These are phyloP conservation scores for Xylaria longipes DNA, from an alignment of 495 filamentous ascomycete genomes.

Conservation along the genomic window DNA sequence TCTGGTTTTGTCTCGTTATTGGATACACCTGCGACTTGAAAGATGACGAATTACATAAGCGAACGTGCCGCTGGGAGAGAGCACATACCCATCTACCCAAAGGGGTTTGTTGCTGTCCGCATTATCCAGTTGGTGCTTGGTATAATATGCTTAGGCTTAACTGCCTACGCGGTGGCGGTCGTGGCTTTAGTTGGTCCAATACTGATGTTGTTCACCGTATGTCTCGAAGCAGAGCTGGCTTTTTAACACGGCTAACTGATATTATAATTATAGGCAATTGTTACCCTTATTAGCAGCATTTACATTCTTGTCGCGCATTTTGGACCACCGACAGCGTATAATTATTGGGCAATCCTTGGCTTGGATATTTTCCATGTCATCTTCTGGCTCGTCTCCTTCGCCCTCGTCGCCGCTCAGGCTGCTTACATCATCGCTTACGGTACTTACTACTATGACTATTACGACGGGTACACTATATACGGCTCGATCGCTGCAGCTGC, in stretches of 20 bases:
- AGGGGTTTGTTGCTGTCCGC: conserved; percentile 62
- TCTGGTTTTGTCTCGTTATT: neutral
- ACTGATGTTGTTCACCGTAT: conserved; percentile 51
- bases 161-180: conserved; percentile 62
- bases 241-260: conserved; percentile 14
- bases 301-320: conserved; percentile 49
- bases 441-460: conserved; percentile 26
- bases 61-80: conserved; percentile 43
- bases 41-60: conserved; percentile 17
- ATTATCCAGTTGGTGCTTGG: conserved; percentile 67
- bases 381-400: conserved; percentile 55
- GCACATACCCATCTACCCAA: conserved; percentile 54
- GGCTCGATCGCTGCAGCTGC: conserved; percentile 37
- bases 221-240: conserved; percentile 17
- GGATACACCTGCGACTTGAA: neutral
- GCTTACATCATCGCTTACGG: conserved; percentile 28
- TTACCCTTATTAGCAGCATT: conserved; percentile 47
- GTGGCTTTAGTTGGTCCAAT: conserved; percentile 38
- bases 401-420: conserved; percentile 46
- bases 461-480: conserved; percentile 30
- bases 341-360: conserved; percentile 57
- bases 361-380: conserved; percentile 52
- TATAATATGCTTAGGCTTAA: conserved; percentile 70
- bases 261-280: conserved; percentile 47
- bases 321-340: conserved; percentile 44